A percentile compares a stretch with the other conserved stretches of the same genome.
Conservation (phyloP, 768 basidiomycete species). For the Mycena rebaudengoi region DNA sequence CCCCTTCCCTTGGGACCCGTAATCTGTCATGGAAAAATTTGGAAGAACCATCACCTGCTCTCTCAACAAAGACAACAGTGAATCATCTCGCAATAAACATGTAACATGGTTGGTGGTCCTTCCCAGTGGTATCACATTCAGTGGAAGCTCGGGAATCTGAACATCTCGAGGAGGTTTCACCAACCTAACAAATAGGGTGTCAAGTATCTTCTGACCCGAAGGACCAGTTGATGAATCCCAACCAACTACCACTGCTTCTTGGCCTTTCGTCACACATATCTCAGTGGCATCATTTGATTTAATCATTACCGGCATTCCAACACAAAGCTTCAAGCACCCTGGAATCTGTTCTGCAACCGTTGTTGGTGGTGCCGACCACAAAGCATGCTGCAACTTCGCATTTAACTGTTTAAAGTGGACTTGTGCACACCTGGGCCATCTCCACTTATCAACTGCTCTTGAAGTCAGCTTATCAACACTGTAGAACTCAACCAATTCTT, state of each 20-base stretch:
- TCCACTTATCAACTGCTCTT: neutral
- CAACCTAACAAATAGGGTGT: neutral
- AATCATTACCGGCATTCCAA: neutral
- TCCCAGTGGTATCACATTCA: neutral
- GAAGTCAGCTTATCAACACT: neutral
- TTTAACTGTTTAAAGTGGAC: neutral
- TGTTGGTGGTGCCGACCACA: neutral
- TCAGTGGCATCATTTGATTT: neutral
- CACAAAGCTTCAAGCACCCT: neutral
- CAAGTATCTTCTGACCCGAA: neutral
- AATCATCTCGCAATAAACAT: neutral
- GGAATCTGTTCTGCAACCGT: neutral
- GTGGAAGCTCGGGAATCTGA: neutral
- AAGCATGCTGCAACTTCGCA: neutral
- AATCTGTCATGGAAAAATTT: conserved; percentile 2
- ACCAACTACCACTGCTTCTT: neutral
- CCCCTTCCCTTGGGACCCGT: neutral
- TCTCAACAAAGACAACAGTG: neutral
- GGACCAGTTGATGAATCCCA: neutral
- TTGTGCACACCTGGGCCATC: neutral
- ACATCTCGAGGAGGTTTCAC: too few species aligned
- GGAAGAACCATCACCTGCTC: neutral
- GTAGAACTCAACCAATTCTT: neutral
- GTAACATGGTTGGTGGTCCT: neutral
- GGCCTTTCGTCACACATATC: neutral